phyloP scores from a whole-genome alignment of 2,329 filamentous ascomycete species.

The Stachybotrys chartarum region DNA sequence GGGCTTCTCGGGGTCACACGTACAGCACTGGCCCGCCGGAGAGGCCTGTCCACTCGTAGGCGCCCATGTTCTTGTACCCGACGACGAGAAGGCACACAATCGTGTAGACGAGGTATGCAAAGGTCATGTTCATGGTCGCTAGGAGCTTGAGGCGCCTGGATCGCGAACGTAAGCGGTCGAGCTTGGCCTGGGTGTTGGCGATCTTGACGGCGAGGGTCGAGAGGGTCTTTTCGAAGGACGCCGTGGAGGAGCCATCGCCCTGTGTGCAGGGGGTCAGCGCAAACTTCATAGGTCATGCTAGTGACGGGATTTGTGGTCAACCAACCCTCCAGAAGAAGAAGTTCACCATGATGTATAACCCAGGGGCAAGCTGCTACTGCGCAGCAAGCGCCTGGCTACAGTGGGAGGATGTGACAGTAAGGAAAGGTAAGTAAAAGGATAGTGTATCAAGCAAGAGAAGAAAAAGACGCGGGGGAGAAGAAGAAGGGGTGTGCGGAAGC shows the following conservation, averaged over 20 bases:
- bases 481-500: slow-evolving; percentile 1
- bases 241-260: slow-evolving; percentile 75
- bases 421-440: not conserved
- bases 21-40: slow-evolving; percentile 73
- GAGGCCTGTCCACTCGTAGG: slow-evolving; percentile 71
- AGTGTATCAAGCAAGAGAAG: not conserved
- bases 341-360: slow-evolving; percentile 58
- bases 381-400: not conserved
- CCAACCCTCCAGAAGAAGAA: slow-evolving; percentile 80
- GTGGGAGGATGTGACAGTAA: not conserved
- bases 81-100: slow-evolving; percentile 79
- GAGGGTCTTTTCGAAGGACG: slow-evolving; percentile 87
- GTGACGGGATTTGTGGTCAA: slow-evolving; percentile 1
- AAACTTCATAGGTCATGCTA: not conserved
- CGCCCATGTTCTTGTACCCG: slow-evolving; percentile 71
- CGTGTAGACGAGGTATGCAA: slow-evolving; percentile 82
- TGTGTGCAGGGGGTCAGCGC: slow-evolving; percentile 27
- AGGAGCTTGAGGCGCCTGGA: slow-evolving; percentile 76
- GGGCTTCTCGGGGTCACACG: slow-evolving; percentile 16
- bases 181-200: slow-evolving; percentile 60
- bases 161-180: slow-evolving; percentile 65
- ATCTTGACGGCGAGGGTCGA: slow-evolving; percentile 80
- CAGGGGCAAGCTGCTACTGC: not conserved
- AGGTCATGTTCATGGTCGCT: slow-evolving; percentile 83
- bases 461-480: not conserved